phyloP scores from a whole-genome alignment of 495 filamentous ascomycete species.

The Xylaria curta region DNA sequence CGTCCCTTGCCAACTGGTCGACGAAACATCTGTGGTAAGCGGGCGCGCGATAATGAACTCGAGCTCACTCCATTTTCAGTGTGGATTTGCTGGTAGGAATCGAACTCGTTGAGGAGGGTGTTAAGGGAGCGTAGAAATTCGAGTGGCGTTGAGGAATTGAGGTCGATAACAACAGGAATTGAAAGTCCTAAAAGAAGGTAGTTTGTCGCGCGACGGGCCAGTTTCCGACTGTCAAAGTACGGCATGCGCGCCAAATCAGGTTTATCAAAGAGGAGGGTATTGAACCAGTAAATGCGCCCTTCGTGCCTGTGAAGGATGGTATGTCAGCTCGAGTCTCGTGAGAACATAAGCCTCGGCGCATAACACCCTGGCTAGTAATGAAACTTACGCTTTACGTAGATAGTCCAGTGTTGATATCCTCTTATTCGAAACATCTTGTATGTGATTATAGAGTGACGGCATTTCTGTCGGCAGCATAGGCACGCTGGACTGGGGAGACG shows the following conservation, averaged over 20 bases:
- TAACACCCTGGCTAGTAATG: not conserved
- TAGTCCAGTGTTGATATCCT: conserved; percentile 97
- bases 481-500: conserved; percentile 35
- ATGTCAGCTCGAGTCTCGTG: conserved; percentile 28
- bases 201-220: conserved; percentile 85
- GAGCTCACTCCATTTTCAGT: conserved; percentile 73
- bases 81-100: conserved; percentile 87
- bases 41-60: conserved; percentile 74
- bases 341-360: conserved; percentile 16
- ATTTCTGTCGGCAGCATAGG: conserved; percentile 40
- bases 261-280: conserved; percentile 89
- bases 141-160: conserved; percentile 73
- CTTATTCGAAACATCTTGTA: conserved; percentile 89
- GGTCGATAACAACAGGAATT: conserved; percentile 84
- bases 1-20: conserved; percentile 69
- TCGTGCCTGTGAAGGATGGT: conserved; percentile 69
- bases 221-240: conserved; percentile 81
- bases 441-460: conserved; percentile 70
- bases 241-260: conserved; percentile 79
- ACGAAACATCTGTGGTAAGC: conserved; percentile 90
- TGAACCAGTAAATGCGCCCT: conserved; percentile 96
- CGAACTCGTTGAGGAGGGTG: conserved; percentile 87
- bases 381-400: conserved; percentile 82
- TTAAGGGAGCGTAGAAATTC: conserved; percentile 91
- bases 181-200: conserved; percentile 93